Evolutionary conservation across 2,329 filamentous ascomycete species (phyloP).

Genomic region (Lanzia echinophila): DNA sequence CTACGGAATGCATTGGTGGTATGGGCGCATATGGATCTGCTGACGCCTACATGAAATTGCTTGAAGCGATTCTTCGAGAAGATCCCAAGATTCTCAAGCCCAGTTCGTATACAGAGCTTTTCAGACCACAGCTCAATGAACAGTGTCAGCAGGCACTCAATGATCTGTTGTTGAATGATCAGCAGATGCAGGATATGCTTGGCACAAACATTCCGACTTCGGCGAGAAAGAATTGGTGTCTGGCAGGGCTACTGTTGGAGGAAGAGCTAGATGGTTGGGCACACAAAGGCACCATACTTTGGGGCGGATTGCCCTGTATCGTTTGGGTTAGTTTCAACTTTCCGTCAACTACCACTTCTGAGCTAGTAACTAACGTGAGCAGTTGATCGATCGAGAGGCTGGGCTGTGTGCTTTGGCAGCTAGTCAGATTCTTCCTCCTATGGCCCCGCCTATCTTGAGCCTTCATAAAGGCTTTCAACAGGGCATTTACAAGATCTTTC

Average conservation of each 20-base stretch:
- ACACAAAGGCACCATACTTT: not conserved
- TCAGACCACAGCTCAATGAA: not conserved
- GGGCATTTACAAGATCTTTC: not conserved
- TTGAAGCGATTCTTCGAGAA: conserved; percentile 41
- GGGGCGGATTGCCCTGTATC: not conserved
- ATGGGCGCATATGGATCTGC: conserved; percentile 33
- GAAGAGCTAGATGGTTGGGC: not conserved
- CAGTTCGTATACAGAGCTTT: not conserved
- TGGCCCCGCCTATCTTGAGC: not conserved
- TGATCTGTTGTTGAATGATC: not conserved
- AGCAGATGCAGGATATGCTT: not conserved
- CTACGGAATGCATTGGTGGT: conserved; percentile 26
- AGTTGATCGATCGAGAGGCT: not conserved
- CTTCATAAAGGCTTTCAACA: not conserved
- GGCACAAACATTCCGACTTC: not conserved
- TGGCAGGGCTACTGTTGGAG: not conserved
- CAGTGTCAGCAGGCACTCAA: not conserved
- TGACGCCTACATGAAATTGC: conserved; percentile 38
- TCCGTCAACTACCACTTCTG: not conserved
- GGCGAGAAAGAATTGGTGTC: not conserved
- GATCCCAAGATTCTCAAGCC: conserved; percentile 41
- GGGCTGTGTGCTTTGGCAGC: not conserved
- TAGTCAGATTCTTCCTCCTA: not conserved
- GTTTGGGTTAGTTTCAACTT: not conserved
- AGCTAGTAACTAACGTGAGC: not conserved